phyloP scores from a whole-genome alignment of 768 basidiomycete genomes.

The Rhodotorula paludigena region DNA sequence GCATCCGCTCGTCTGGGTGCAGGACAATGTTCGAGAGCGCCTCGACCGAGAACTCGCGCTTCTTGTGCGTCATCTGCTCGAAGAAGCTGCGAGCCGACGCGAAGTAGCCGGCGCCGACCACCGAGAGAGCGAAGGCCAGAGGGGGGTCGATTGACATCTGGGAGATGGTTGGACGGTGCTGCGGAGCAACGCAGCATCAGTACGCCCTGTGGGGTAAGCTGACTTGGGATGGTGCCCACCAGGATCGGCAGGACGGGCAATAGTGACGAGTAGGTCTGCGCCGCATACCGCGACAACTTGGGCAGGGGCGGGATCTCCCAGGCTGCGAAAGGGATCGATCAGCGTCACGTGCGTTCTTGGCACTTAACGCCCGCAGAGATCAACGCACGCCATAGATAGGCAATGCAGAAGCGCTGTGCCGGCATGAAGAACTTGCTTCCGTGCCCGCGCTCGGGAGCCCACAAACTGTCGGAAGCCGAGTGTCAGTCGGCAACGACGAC shows the following conservation, averaged over 20 bases:
- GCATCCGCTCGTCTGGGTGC: background rate
- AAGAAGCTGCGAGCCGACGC: background rate
- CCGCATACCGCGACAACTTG: background rate
- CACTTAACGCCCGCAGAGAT: background rate
- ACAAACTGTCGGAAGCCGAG: background rate
- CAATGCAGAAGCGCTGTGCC: slow-evolving; percentile 1
- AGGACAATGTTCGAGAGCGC: background rate
- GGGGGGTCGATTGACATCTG: background rate
- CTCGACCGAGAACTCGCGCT: slow-evolving; percentile 6
- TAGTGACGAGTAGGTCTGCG: background rate
- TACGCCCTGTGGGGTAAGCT: too few relatives aligned
- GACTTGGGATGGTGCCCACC: background rate
- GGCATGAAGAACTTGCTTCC: background rate
- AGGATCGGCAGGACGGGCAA: background rate
- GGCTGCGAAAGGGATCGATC: background rate
- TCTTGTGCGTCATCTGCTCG: background rate
- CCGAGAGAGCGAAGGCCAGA: slow-evolving; percentile 3
- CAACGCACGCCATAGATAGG: slow-evolving; percentile 2
- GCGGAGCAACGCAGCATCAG: too few relatives aligned
- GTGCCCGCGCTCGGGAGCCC: background rate
- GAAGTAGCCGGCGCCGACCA: slow-evolving; percentile 9
- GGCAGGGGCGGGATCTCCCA: slow-evolving; percentile 9
- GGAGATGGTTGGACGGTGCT: background rate
- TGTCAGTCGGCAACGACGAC: too few relatives aligned
- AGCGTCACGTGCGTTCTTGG: background rate